Base-by-base conservation (phyloP, 805 yeast species). In the Saturnispora halmiae region DNA sequence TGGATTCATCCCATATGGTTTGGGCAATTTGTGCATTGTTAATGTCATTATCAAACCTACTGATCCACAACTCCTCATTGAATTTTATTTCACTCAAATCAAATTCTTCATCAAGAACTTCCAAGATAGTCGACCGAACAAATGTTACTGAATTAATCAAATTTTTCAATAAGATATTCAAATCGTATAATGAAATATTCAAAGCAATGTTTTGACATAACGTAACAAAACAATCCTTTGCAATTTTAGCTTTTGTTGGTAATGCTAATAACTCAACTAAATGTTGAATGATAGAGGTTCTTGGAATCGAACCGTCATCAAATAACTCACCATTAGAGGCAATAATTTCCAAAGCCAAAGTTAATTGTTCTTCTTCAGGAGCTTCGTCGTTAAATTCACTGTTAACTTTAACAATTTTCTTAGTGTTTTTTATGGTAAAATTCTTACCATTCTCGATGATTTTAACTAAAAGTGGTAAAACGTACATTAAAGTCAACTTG, bases 1-100 rank as follows among this genome's bases (percentile, higher is more conserved):
- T 47, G 55, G 77, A 84, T 49, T 87, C 95, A 26, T 75, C 72
- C 96, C 96, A 92, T 44, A 92, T 83, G 1, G 90, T 79, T 15
- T 62, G 60, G 0, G 96, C 96, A 14, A 80, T 52, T 20, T 75
- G 79, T 4, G 79, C 68, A 44, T 76, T 76, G 9, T 66, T 56
- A 14, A 69, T 70, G 37, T 79, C 86, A 34, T 76, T 79, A 55
- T 87, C 95, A 55, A 80, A 86, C 44, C 73, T 69, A 19, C 83
- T 71, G 43, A 92, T 77, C 77, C 83, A 88, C 18, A 92, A 61
- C 56, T 88, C 94, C 26, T 46, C 53, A 35, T 39, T 49, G 32
- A 52, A 53, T 48, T 67, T 49, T 28, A 65, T 46, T 3, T 67
- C 63, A 2, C 73, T 67, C 39, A 82, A 64, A 42, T 74, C 79